Evolutionary conservation across 176 grass and related monocot genomes (phyloP), one percentile per base, ranked within the genome.

Genomic region (Lolium multiflorum): DNA sequence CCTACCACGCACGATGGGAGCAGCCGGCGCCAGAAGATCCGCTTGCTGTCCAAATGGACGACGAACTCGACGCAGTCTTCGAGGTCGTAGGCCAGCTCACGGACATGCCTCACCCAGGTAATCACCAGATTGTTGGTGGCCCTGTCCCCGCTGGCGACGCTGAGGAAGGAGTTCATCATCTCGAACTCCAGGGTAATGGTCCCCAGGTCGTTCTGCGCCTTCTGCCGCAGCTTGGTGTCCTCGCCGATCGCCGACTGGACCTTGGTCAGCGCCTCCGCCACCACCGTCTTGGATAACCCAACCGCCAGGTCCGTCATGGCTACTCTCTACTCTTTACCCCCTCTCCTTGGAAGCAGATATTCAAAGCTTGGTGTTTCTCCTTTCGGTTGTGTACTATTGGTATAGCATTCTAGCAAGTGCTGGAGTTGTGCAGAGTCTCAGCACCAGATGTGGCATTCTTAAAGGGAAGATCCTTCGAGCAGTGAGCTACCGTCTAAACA

Each of bases 21-120:
- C 20, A 67, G 0, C 48, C n/a, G 72, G 12, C 37, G 63, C 84
- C 74, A 86, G 63, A 76, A 86, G 21, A 3, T 0, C 0, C 26
- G 16, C 48, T 48, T 70, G 3, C 4, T 24, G 39, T 79, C 84
- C 7, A 86, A 1, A 35, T 60, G 84, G 51, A 86, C 4, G 18
- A 60, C 20, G 4, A 57, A 86, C 37, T 86, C 84, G 1, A 86
- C 58, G 15, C 51, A 71, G 51, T 86, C 84, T 18, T 86, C 84
- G 1, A 71, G 20, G 15, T 86, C 76, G 2, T 48, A 69, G 9
- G 83, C 46, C n/a, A 69, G 20, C 1, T 78, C 15, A 1, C 74
- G 83, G 54, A 57, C 54, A 25, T 62, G n/a, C 21, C 59, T 24
- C 9, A 62, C 59, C 59, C 59, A 62, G 59, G 21, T 62, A 20